Evolutionary conservation across 2,329 filamentous ascomycete genomes (phyloP), one percentile per base, ranked within the genome.

Genomic region (Saccharata proteae): DNA sequence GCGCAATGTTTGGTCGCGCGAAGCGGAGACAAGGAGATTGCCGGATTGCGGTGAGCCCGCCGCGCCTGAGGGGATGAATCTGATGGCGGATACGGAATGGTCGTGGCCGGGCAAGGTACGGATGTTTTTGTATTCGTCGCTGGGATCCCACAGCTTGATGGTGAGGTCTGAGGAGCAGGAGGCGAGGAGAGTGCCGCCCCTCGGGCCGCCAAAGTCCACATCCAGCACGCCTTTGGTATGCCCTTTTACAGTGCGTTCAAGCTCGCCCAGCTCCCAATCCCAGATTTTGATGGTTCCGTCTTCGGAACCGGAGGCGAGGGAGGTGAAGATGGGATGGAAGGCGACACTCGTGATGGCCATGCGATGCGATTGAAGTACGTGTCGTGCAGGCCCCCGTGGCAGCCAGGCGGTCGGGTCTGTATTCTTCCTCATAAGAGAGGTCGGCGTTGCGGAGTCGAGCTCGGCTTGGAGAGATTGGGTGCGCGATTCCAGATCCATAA

Each of bases 251-350:
- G 86, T 94, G 39, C 79, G 67, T 54, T 94, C 86, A 4, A 93
- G 65, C 56, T 94, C 86, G 28, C 88, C 88, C 15, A 92, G 61
- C 48, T 94, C 86, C 80, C 85, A 94, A 49, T 94, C 86, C 86
- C 86, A 94, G 34, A 94, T 86, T 49, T 94, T 94, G 54, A 96
- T 93, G 6, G 81, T 93, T 33, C 74, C 81, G 55, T 94, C 88
- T 53, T 93, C 86, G 6, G 85, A 92, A 11, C 82, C 86, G 0
- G 84, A 90, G 7, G 86, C 88, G 14, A 94, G 65, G 4, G 82
- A 88, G 7, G 84, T 88, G 57, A 93, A 94, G 18, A 90, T 69
- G 0, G 86, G 86, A 52, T 94, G 86, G 51, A 94, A 94, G 11
- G 86, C 86, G 36, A 94, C 76, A 47, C 83, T 86, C 35, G 79